Conservation (phyloP, 306 rosid genomes). For the Citrullus amarus region DNA sequence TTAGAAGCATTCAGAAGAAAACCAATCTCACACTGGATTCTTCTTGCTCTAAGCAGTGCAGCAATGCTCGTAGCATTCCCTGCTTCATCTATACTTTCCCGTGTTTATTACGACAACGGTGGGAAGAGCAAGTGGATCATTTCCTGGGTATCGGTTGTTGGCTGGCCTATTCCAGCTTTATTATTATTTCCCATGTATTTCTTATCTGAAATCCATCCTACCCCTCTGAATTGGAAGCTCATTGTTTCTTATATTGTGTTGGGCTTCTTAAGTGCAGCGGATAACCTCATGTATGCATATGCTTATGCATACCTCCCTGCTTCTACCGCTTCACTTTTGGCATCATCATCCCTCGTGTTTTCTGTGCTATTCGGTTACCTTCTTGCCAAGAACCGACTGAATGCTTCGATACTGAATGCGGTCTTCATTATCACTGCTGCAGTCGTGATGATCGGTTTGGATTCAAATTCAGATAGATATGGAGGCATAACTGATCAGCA, state of each 20-base stretch:
- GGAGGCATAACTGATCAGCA: conserved; percentile 28
- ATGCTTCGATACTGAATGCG: conserved; percentile 57
- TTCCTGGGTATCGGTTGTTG: conserved; percentile 90
- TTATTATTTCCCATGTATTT: conserved; percentile 55
- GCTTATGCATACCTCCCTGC: conserved; percentile 97
- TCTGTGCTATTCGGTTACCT: conserved; percentile 70
- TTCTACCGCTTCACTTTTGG: conserved; percentile 76
- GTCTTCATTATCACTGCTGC: conserved; percentile 60
- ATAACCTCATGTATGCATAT: conserved; percentile 87
- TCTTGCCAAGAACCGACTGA: conserved; percentile 57
- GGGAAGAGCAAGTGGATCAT: conserved; percentile 92
- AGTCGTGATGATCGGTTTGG: conserved; percentile 68
- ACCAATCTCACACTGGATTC: conserved; percentile 70
- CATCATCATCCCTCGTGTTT: conserved; percentile 74
- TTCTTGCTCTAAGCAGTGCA: conserved; percentile 47
- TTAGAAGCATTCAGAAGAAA: conserved; percentile 42
- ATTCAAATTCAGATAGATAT: conserved; percentile 70
- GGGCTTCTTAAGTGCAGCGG: conserved; percentile 80
- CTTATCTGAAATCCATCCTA: conserved; percentile 35
- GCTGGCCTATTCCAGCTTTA: conserved; percentile 76
- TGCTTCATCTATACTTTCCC: conserved; percentile 77
- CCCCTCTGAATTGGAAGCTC: conserved; percentile 43
- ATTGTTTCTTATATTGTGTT: conserved; percentile 36
- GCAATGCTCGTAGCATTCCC: conserved; percentile 92
- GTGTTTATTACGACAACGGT: conserved; percentile 62